A percentile compares a stretch with the other conserved stretches of the same genome.
Conservation (phyloP, 169 alveolate species). For the Plasmodium ovale region DNA sequence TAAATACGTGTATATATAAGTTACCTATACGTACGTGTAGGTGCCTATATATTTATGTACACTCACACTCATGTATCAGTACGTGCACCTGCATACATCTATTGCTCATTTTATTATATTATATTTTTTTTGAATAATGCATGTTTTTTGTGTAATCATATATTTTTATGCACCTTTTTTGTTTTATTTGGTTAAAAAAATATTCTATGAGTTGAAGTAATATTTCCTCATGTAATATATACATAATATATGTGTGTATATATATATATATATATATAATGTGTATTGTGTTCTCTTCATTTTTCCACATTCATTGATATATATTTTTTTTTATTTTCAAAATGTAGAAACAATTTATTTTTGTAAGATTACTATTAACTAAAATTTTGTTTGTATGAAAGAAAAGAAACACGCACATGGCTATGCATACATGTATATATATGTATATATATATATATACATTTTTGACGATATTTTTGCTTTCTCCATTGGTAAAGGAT, state of each 20-base stretch:
- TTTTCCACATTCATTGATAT: neutral
- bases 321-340: neutral
- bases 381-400: no score
- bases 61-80: no score
- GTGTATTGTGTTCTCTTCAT: neutral
- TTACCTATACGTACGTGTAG: no score
- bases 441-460: neutral
- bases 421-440: neutral
- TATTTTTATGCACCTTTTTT: no score
- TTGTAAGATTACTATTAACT: no score
- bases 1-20: neutral
- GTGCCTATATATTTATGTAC: no score
- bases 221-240: neutral
- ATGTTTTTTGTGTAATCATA: constrained; percentile 14
- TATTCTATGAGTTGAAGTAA: constrained; percentile 10
- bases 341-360: constrained; percentile 6
- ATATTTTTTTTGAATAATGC: neutral
- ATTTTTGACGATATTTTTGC: neutral
- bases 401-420: neutral
- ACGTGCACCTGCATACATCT: no score
- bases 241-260: no score
- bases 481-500: no score
- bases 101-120: no score
- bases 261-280: no score
- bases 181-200: neutral